Percentiles rank a stretch among this genome's conserved stretches.
These are phyloP conservation scores for Xanthoconium stramineum DNA, from an alignment of 768 basidiomycete species.

Conservation along the genomic window DNA sequence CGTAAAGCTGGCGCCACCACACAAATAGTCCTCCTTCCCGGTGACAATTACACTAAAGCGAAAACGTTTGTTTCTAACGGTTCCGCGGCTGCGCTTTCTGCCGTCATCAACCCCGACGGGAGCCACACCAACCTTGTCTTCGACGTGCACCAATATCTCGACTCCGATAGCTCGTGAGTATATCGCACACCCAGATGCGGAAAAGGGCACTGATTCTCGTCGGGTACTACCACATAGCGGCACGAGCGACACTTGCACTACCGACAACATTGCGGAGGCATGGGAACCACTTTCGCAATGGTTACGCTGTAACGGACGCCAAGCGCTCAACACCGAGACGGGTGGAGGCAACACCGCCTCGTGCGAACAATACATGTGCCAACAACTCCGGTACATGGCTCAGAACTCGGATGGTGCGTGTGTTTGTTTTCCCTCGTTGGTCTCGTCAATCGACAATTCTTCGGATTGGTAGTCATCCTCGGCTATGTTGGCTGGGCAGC, in stretches of 20 bases:
- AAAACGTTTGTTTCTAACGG: conserved; percentile 6
- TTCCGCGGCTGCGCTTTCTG: conserved; percentile 4
- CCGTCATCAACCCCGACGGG: conserved; percentile 10
- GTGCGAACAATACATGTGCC: conserved; percentile 35
- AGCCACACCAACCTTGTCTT: conserved; percentile 6
- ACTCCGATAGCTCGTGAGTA: conserved; percentile 11
- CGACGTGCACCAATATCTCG: conserved; percentile 15
- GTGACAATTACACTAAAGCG: conserved; percentile 7
- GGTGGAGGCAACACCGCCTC: conserved; percentile 51
- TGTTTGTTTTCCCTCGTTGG: neutral
- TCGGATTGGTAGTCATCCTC: conserved; percentile 3
- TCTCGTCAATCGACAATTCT: neutral
- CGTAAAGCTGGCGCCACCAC: conserved; percentile 8
- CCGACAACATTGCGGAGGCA: conserved; percentile 17
- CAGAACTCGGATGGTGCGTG: conserved; percentile 13
- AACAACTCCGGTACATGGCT: conserved; percentile 8
- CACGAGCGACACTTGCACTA: neutral
- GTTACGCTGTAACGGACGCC: conserved; percentile 45
- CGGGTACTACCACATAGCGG: neutral
- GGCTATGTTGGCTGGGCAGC: conserved; percentile 13
- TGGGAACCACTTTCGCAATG: conserved; percentile 46
- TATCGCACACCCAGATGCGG: too few relatives aligned
- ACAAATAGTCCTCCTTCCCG: conserved; percentile 12
- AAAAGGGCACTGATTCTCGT: neutral
- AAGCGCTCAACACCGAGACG: conserved; percentile 56